phyloP scores from a whole-genome alignment of 805 yeast genomes.

The Candida nemodendra region DNA sequence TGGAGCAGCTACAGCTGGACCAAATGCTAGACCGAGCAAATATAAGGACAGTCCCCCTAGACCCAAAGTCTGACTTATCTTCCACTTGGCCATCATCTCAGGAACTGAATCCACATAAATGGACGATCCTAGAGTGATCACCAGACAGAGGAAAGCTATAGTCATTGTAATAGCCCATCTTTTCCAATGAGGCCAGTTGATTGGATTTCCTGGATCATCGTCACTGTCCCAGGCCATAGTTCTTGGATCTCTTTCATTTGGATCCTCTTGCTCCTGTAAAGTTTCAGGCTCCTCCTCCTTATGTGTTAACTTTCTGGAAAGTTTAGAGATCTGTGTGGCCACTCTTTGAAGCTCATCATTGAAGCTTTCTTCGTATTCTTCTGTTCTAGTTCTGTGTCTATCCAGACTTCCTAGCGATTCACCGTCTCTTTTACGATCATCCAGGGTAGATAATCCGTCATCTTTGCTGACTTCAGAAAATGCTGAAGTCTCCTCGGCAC shows the following conservation, averaged over 20 bases:
- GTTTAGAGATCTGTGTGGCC: conserved; percentile 18
- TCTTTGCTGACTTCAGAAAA: no score
- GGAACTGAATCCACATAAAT: conserved; percentile 65
- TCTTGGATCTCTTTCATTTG: conserved; percentile 37
- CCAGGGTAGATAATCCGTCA: no score
- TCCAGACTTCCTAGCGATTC: no score
- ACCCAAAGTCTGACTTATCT: conserved; percentile 58
- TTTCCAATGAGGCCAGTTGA: conserved; percentile 63
- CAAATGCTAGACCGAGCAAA: conserved; percentile 66
- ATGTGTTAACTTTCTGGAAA: conserved; percentile 17
- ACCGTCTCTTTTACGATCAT: no score
- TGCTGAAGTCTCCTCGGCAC: no score
- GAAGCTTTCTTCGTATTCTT: conserved; percentile 23
- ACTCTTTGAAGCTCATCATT: conserved; percentile 23
- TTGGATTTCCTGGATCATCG: conserved; percentile 61
- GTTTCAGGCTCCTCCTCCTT: conserved; percentile 6
- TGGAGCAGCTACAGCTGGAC: conserved; percentile 73
- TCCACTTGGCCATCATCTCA: conserved; percentile 47
- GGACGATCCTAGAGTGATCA: conserved; percentile 74
- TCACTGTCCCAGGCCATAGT: conserved; percentile 60
- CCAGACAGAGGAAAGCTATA: conserved; percentile 63
- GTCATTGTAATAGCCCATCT: conserved; percentile 67
- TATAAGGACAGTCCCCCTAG: conserved; percentile 70
- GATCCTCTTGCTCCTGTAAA: conserved; percentile 9
- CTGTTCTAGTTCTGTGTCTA: conserved; percentile 12